Percentiles rank a stretch among this genome's conserved stretches.
Evolutionary conservation across 1,284 basidiomycete genomes (phyloP).

Genomic region (Cystobasidium sp.): DNA sequence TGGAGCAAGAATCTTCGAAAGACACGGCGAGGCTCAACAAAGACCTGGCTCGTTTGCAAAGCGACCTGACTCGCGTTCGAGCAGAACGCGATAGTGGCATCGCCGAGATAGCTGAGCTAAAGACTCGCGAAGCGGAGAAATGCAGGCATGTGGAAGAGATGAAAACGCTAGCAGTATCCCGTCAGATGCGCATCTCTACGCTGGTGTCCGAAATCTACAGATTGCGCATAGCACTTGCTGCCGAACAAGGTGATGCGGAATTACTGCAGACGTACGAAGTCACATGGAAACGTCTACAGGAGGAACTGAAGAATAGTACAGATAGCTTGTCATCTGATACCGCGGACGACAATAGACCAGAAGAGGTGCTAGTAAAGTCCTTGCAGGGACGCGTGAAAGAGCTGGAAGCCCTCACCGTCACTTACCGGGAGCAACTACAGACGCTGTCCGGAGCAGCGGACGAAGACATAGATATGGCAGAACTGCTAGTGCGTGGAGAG

Average conservation of each 20-base stretch:
- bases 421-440: constrained; percentile 23
- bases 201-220: constrained; percentile 76
- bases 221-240: constrained; percentile 76
- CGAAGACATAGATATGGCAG: constrained; percentile 41
- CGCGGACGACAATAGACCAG: background rate
- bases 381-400: constrained; percentile 30
- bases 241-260: constrained; percentile 71
- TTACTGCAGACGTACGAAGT: constrained; percentile 69
- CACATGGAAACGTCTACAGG: constrained; percentile 48
- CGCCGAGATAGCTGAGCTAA: constrained; percentile 74
- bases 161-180: constrained; percentile 71
- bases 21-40: constrained; percentile 48
- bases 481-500: constrained; percentile 58
- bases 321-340: background rate
- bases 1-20: constrained; percentile 39
- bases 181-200: constrained; percentile 71
- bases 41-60: constrained; percentile 62
- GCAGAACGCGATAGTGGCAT: constrained; percentile 76
- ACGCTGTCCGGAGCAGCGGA: constrained; percentile 26
- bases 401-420: constrained; percentile 21
- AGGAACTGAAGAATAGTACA: background rate
- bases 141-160: constrained; percentile 71
- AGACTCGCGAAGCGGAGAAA: constrained; percentile 69
- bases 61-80: constrained; percentile 75
- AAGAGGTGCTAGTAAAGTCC: constrained; percentile 13